Conservation (phyloP, 1,139 yeast genomes). For the Kodamaea derodonti region DNA sequence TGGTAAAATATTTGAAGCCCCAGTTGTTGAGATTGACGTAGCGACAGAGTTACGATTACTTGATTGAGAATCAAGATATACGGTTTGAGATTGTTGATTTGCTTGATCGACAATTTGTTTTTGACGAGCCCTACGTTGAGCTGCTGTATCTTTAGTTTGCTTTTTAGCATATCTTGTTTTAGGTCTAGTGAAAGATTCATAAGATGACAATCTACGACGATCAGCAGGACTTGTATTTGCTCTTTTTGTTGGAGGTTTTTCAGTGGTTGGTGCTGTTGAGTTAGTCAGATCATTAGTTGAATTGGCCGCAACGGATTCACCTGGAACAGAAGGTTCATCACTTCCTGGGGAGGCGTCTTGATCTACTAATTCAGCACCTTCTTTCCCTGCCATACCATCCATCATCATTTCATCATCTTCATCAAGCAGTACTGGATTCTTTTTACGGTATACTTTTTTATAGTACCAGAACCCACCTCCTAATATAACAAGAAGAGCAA, state of each 20-base stretch:
- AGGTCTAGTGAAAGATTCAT: conserved; percentile 45
- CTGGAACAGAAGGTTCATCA: conserved; percentile 3
- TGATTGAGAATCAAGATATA: conserved; percentile 23
- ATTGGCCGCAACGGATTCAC: conserved; percentile 6
- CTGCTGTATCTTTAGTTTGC: conserved; percentile 9
- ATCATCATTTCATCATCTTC: conserved; percentile 15
- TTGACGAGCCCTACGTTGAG: conserved; percentile 16
- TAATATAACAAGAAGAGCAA: conserved; percentile 33
- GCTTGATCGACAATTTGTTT: conserved; percentile 14
- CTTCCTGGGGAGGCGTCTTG: conserved; percentile 6
- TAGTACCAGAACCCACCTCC: conserved; percentile 29
- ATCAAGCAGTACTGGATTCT: conserved; percentile 14
- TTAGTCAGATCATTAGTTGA: conserved; percentile 2
- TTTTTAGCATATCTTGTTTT: conserved; percentile 17
- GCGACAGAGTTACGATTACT: conserved; percentile 47
- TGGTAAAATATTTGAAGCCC: conserved; percentile 87
- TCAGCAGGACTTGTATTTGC: neutral
- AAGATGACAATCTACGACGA: conserved; percentile 32
- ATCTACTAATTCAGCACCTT: conserved; percentile 11
- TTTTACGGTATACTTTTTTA: conserved; percentile 19
- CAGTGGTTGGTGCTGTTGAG: conserved; percentile 4
- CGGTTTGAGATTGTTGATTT: conserved; percentile 6
- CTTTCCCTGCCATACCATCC: conserved; percentile 7
- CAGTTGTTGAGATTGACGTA: conserved; percentile 59
- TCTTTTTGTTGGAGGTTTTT: conserved; percentile 8